These are phyloP conservation scores for Gossypium ekmanianum DNA, from an alignment of 345 rosid genomes.

Conservation along the genomic window DNA sequence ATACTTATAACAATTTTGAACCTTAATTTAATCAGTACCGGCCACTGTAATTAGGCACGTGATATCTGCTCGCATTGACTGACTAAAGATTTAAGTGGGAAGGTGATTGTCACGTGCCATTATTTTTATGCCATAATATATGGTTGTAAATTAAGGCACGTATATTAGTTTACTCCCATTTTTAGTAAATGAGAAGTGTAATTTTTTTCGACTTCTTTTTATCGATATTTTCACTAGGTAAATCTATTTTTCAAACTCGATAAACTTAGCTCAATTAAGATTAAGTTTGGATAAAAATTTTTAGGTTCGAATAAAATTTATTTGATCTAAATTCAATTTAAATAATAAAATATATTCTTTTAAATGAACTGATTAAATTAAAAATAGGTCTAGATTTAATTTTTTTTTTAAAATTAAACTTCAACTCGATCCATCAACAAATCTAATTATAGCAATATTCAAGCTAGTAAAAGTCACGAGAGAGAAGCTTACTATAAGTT, in stretches of 20 bases:
- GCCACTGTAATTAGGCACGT: constrained; percentile 14
- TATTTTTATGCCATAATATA: neutral
- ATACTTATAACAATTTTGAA: too few species aligned
- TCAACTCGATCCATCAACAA: too few species aligned
- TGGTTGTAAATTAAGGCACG: neutral
- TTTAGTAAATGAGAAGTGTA: too few species aligned
- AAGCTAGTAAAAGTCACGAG: too few species aligned
- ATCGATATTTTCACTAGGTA: too few species aligned
- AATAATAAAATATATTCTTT: too few species aligned
- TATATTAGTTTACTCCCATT: neutral
- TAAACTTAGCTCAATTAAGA: fast-evolving
- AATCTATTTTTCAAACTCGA: too few species aligned
- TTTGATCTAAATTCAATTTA: fast-evolving
- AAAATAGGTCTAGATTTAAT: fast-evolving
- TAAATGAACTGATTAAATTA: fast-evolving
- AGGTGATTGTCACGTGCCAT: constrained; percentile 1
- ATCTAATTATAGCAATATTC: too few species aligned
- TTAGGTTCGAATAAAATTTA: fast-evolving
- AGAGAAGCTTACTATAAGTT: constrained; percentile 61
- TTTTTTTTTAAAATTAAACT: too few species aligned
- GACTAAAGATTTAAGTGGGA: neutral
- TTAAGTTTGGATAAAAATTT: too few species aligned
- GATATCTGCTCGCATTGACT: constrained; percentile 29
- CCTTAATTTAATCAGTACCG: neutral
- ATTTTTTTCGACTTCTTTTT: too few species aligned